Base-by-base conservation (phyloP, 2,329 filamentous ascomycete genomes). In the Penicillium sp. region DNA sequence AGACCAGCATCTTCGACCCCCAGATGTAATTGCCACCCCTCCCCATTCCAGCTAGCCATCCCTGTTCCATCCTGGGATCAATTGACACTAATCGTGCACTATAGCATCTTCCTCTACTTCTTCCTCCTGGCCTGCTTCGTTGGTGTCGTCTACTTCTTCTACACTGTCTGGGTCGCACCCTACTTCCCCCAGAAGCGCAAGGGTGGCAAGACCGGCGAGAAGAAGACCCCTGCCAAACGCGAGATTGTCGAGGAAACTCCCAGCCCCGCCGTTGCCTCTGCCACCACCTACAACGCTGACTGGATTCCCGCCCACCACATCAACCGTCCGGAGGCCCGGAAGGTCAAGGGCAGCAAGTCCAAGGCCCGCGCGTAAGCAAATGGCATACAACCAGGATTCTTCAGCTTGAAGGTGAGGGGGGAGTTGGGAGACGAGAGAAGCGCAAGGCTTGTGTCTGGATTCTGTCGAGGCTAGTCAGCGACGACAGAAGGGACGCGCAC, bases 161-260 rank as follows among this genome's bases (percentile, higher is more conserved):
- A 99, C 87, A 95, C 90, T 84, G 96, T 94, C 74, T 98, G 94
- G 93, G 91, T 99, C 80, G 91, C 93, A 73, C 89, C 93, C 15
- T 91, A 99, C 76, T 97, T 98, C 85, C 94, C 95, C 53, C 92
- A 97, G 84, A 89, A 88, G 65, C 68, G 67, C 61, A 70, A 70
- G 68, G 54, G 54, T 51, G 65, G 65, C 65, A 69, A 69, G 68
- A 56, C 60, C 44, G 53, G 58, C 22, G 68, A 70, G 66, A 70
- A 69, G 68, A 66, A 67, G 56, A 56, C 85, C 33, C 80, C 85
- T 68, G 78, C 79, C 70, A 91, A 91, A 84, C 90, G 91, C 81
- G 83, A 84, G 71, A 81, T 85, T 42, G 86, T 90, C 53, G 87
- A 90, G 42, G 90, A 90, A 65, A 64, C 53, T 45, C 86, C 88